Percentiles rank a stretch among this genome's conserved stretches.
Evolutionary conservation across 1,284 basidiomycete species (phyloP).

Genomic region (Waitea zeae): DNA sequence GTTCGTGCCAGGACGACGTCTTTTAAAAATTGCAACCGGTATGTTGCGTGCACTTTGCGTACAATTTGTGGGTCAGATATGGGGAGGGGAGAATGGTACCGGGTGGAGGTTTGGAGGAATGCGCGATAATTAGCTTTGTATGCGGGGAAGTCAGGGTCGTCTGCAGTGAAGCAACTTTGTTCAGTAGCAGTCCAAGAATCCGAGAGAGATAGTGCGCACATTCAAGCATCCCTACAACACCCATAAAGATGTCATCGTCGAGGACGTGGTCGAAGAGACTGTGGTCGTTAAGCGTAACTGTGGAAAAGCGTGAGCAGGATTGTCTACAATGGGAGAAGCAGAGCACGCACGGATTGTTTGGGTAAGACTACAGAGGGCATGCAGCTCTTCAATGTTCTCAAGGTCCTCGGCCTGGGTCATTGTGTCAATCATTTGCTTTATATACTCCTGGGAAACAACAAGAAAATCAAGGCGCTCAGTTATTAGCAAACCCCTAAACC

Average conservation of each 20-base stretch:
- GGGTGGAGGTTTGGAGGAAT: constrained; percentile 68
- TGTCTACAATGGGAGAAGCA: constrained; percentile 6
- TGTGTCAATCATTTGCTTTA: constrained; percentile 74
- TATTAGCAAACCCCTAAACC: too few species aligned
- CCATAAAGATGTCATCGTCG: constrained; percentile 84
- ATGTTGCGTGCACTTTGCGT: constrained; percentile 90
- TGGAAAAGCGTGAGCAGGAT: constrained; percentile 5
- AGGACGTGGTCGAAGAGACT: constrained; percentile 90
- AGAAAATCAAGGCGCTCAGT: too few species aligned
- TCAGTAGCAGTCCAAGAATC: constrained; percentile 5
- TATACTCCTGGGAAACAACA: constrained; percentile 48
- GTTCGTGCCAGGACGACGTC: constrained; percentile 93
- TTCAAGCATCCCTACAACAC: constrained; percentile 93
- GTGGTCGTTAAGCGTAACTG: constrained; percentile 95
- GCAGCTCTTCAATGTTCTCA: constrained; percentile 78
- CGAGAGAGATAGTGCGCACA: constrained; percentile 29
- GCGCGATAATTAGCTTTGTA: constrained; percentile 96
- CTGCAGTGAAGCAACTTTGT: constrained; percentile 28
- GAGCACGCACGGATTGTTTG: constrained; percentile 76
- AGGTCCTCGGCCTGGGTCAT: constrained; percentile 84
- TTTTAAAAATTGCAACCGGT: constrained; percentile 92
- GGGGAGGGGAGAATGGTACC: constrained; percentile 76
- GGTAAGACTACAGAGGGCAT: constrained; percentile 83
- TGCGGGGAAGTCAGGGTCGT: constrained; percentile 91
- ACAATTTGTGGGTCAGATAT: constrained; percentile 61